Percentiles rank a stretch among this genome's conserved stretches.
These are phyloP conservation scores for Tolypocladium nubicola DNA, from an alignment of 2,329 filamentous ascomycete species.

Conservation along the genomic window DNA sequence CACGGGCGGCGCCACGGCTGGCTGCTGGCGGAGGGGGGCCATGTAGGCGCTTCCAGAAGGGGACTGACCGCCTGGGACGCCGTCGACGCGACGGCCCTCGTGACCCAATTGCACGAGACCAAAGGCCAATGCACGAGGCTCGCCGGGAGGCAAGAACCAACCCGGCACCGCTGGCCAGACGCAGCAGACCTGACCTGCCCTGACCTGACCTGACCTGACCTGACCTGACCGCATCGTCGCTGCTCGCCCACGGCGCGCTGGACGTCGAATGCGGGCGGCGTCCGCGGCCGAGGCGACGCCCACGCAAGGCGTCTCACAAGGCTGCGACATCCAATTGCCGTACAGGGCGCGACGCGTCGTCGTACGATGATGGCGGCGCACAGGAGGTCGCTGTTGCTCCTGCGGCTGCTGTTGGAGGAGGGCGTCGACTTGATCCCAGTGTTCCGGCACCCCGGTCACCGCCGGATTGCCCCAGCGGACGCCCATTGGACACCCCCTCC, in stretches of 20 bases:
- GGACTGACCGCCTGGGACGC: not conserved
- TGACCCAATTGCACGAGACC: not conserved
- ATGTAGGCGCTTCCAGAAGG: not conserved
- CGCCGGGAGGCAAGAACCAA: not conserved
- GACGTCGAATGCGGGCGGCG: not conserved
- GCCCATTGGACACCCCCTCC: not conserved
- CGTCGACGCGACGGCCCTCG: not conserved
- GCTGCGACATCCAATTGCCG: not conserved
- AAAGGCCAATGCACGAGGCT: not conserved
- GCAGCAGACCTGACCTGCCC: not conserved
- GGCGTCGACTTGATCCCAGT: not conserved
- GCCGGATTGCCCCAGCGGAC: not conserved
- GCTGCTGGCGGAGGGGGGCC: no score
- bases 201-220: not conserved
- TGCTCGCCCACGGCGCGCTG: not conserved
- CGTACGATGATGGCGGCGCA: not conserved
- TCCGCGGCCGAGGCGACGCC: not conserved
- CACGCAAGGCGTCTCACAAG: not conserved
- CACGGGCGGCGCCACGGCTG: no score
- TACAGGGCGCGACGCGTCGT: not conserved
- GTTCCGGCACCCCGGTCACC: slow-evolving; percentile 2
- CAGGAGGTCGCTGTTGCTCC: not conserved
- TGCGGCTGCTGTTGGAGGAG: not conserved
- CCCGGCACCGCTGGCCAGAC: not conserved
- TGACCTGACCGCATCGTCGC: not conserved